Evolutionary conservation across 1,284 basidiomycete genomes (phyloP).

Genomic region (Ustilago shanxiensis): DNA sequence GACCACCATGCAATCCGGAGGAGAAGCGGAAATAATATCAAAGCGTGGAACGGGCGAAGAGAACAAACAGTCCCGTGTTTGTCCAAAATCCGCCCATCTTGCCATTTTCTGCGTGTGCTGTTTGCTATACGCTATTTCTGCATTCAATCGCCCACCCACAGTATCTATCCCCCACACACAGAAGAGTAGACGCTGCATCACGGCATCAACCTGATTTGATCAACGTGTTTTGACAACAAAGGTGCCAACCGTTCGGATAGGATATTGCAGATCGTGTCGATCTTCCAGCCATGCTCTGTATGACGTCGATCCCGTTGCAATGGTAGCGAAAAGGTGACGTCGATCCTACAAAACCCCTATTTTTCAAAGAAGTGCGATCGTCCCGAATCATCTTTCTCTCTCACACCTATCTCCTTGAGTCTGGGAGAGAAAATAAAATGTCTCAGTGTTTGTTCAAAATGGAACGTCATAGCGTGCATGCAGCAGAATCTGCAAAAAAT

Average conservation of each 20-base stretch:
- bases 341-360: neutral
- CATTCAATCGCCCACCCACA: conserved; percentile 1
- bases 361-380: neutral
- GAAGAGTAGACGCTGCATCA: neutral
- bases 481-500: too few species aligned
- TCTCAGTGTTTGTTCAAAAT: conserved; percentile 22
- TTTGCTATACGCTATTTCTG: neutral
- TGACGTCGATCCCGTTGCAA: neutral
- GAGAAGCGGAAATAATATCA: too few species aligned
- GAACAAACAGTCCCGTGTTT: neutral
- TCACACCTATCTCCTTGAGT: too few species aligned
- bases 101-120: too few species aligned
- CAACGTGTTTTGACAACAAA: neutral
- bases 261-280: conserved; percentile 2
- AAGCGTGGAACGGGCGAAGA: too few species aligned
- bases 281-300: neutral
- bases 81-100: too few species aligned
- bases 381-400: neutral
- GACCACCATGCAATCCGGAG: too few species aligned
- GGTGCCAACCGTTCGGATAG: too few species aligned
- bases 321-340: conserved; percentile 2
- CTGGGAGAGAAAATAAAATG: conserved; percentile 2
- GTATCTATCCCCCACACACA: neutral
- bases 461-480: neutral
- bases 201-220: conserved; percentile 1